Evolutionary conservation across 1,284 basidiomycete species (phyloP).

Genomic region (Trametes versicolor): DNA sequence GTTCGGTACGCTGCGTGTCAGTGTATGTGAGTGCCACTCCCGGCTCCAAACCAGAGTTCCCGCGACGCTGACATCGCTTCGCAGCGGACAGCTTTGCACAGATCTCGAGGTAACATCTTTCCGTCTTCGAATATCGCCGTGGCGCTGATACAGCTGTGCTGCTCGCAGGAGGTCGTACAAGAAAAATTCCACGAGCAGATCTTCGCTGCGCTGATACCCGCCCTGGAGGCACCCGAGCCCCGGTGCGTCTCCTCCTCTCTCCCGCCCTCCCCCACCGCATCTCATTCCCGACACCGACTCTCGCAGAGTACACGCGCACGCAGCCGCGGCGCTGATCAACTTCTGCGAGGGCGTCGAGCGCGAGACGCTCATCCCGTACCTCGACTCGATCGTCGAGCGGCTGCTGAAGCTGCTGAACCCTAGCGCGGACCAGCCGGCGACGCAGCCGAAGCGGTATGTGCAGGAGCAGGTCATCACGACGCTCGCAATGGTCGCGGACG

Average conservation of each 20-base stretch:
- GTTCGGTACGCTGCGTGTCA: slow-evolving; percentile 89
- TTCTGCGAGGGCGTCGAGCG: slow-evolving; percentile 86
- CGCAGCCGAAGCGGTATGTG: slow-evolving; percentile 64
- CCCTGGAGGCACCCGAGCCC: slow-evolving; percentile 80
- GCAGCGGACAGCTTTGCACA: slow-evolving; percentile 83
- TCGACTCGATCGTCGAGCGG: slow-evolving; percentile 80
- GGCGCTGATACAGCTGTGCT: not conserved
- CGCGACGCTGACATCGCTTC: not conserved
- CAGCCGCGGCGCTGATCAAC: slow-evolving; percentile 87
- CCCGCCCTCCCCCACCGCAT: not conserved
- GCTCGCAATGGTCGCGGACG: slow-evolving; percentile 86
- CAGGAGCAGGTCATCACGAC: slow-evolving; percentile 89
- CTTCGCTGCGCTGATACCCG: slow-evolving; percentile 74
- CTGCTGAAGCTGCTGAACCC: slow-evolving; percentile 73
- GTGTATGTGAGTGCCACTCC: slow-evolving; percentile 70
- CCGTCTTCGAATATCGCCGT: not conserved
- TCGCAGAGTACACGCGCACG: slow-evolving; percentile 81
- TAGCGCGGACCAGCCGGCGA: slow-evolving; percentile 44
- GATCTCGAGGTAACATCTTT: slow-evolving; percentile 72
- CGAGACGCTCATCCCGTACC: slow-evolving; percentile 76
- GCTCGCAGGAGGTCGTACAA: slow-evolving; percentile 79
- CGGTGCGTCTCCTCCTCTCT: slow-evolving; percentile 54
- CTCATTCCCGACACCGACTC: not conserved
- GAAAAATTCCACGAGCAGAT: slow-evolving; percentile 72
- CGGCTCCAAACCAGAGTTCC: not conserved